Percentiles rank a stretch among this genome's conserved stretches.
phyloP scores from a whole-genome alignment of 345 rosid species.

The Cardamine resedifolia region DNA sequence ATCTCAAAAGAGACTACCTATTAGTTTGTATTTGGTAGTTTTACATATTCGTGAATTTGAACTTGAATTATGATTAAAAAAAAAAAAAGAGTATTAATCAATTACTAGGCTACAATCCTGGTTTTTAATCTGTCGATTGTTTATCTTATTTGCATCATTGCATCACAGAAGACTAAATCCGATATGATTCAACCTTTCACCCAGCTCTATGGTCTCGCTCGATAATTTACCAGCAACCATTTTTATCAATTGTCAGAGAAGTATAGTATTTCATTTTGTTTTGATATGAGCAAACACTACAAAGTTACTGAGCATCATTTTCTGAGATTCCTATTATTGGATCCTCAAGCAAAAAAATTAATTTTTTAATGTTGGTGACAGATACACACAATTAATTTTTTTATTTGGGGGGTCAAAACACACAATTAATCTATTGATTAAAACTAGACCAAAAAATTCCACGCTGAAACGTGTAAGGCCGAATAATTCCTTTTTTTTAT shows the following conservation, averaged over 20 bases:
- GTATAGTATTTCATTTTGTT: background rate
- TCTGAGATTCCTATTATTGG: constrained; percentile 2
- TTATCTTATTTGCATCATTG: background rate
- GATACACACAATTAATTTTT: background rate
- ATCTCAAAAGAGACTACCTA: no score
- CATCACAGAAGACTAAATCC: background rate
- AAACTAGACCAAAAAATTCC: background rate
- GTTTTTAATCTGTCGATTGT: no score
- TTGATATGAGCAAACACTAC: background rate
- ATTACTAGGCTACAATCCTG: background rate
- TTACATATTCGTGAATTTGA: no score
- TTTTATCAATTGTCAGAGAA: background rate
- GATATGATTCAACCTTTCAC: background rate
- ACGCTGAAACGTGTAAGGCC: constrained; percentile 31
- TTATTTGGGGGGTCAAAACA: no score
- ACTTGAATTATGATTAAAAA: background rate
- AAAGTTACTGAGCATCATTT: background rate
- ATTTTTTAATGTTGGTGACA: background rate
- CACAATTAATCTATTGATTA: background rate
- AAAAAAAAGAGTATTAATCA: background rate
- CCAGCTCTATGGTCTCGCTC: background rate
- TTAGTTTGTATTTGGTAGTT: background rate
- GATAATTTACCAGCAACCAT: background rate
- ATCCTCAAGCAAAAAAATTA: background rate
- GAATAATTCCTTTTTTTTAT: background rate